Evolutionary conservation across 352 stramenopile species (phyloP).

Genomic region (Halophytophthora batemanensis): DNA sequence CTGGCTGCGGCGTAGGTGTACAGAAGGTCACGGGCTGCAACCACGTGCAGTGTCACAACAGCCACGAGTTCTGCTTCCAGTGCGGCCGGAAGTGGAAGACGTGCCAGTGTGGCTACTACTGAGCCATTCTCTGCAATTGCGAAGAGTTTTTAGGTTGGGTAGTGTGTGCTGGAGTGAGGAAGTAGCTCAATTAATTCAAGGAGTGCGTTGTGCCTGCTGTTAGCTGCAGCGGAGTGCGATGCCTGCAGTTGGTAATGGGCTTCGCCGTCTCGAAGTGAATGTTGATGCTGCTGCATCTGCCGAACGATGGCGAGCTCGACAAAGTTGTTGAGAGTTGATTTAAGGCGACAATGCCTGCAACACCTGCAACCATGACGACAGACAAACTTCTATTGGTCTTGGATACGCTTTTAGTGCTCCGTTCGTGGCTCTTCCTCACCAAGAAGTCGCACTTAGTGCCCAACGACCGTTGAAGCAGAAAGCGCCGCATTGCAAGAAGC

Average conservation of each 20-base stretch:
- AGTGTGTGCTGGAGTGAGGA: not conserved
- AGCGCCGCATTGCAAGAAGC: no score
- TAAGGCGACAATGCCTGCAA: no score
- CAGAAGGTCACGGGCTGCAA: slow-evolving; percentile 52
- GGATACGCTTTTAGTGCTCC: not conserved
- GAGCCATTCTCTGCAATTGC: not conserved
- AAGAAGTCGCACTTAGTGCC: not conserved
- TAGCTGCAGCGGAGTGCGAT: no score
- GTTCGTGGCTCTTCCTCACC: not conserved
- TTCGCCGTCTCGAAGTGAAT: no score
- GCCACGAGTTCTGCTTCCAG: slow-evolving; percentile 61
- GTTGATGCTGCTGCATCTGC: no score
- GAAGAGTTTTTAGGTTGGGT: not conserved
- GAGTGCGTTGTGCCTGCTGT: no score
- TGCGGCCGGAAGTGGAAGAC: slow-evolving; percentile 40
- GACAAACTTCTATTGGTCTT: no score
- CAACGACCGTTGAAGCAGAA: not conserved
- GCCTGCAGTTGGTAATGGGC: no score
- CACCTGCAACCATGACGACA: no score
- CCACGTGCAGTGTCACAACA: slow-evolving; percentile 50
- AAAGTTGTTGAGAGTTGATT: no score
- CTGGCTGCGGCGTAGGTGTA: slow-evolving; percentile 65
- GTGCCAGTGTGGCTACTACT: slow-evolving; percentile 28
- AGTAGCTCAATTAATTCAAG: no score
- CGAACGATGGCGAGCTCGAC: no score